Conservation (phyloP, 192 early-diverging fungal genomes). For the Coemansia sp. region DNA sequence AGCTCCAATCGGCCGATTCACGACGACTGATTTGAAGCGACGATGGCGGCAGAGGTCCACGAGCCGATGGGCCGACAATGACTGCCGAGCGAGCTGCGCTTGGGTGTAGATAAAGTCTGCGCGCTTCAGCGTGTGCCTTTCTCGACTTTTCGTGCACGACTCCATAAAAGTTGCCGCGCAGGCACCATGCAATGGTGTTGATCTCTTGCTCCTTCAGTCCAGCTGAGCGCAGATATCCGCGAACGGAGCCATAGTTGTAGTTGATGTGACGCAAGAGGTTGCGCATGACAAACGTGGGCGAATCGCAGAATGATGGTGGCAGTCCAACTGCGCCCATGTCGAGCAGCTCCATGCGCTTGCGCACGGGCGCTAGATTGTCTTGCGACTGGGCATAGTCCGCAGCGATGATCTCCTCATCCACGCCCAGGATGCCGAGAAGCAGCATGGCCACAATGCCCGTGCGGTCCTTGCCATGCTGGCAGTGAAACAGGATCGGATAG, state of each 20-base stretch:
- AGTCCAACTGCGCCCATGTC: constrained; percentile 61
- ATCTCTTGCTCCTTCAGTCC: constrained; percentile 46
- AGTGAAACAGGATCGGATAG: constrained; percentile 68
- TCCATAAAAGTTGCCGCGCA: constrained; percentile 54
- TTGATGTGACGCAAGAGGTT: constrained; percentile 40
- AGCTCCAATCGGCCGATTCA: constrained; percentile 6
- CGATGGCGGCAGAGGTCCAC: not conserved
- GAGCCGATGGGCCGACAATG: constrained; percentile 13
- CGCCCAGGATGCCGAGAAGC: constrained; percentile 57
- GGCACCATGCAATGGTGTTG: constrained; percentile 51
- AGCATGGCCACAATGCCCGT: constrained; percentile 66
- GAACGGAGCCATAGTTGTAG: constrained; percentile 42
- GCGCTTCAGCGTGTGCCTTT: constrained; percentile 17
- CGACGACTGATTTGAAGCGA: constrained; percentile 7
- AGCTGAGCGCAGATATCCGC: constrained; percentile 47
- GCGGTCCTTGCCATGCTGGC: constrained; percentile 70
- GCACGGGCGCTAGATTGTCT: constrained; percentile 46
- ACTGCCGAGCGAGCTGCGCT: constrained; percentile 19
- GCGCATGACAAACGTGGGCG: constrained; percentile 55
- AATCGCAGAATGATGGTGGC: constrained; percentile 57
- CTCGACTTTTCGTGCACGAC: constrained; percentile 27
- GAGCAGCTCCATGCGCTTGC: constrained; percentile 50
- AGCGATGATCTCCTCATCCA: constrained; percentile 60
- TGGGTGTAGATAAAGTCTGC: constrained; percentile 26
- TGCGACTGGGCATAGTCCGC: constrained; percentile 62